Evolutionary conservation across 129 eudicot species (phyloP), one percentile per base, ranked within the genome.

Genomic region (Calendula officinalis): DNA sequence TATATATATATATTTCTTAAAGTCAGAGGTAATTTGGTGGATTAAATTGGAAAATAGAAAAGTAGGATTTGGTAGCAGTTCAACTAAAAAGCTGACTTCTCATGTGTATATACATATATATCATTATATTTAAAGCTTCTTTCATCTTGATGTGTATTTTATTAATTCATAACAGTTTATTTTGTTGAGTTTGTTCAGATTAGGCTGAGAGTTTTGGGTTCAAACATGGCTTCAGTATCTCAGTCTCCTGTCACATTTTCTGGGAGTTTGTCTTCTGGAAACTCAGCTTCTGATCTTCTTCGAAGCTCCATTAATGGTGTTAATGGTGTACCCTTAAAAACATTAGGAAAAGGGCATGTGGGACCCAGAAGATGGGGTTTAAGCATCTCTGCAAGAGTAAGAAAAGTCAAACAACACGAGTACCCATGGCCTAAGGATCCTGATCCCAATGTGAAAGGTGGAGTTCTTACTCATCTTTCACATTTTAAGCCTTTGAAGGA

Each of bases 391-490:
- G 95, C 91, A 27, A 84, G 74, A 64, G 54, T 81, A 44, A 80
- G 82, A 67, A 87, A 81, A 68, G 83, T 67, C 54, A 87, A 79
- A 80, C 83, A 88, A 62, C 84, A 83, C 32, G 90, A 87, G 38
- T 83, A 91, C 70, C 96, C 96, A 1, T 91, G 98, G 98, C 83
- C 88, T 1, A 72, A 76, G 39, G 81, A 91, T 68, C 84, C 91
- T 0, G 95, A 88, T 71, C 91, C 80, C 8, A 91, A 88, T 77
- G 90, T 85, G 54, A 75, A 82, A 78, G 98, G 98, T 77, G 98
- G 96, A 73, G 74, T 88, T 62, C 81, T 88, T 17, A 85, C 81
- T 55, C 98, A 87, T 78, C 82, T 87, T 60, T 91, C 98, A 13
- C 78, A 75, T 52, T 91, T 91, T 78, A 87, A 87, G 70, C 98